Evolutionary conservation across 1,139 yeast genomes (phyloP).

Genomic region (Diutina ranongensis): DNA sequence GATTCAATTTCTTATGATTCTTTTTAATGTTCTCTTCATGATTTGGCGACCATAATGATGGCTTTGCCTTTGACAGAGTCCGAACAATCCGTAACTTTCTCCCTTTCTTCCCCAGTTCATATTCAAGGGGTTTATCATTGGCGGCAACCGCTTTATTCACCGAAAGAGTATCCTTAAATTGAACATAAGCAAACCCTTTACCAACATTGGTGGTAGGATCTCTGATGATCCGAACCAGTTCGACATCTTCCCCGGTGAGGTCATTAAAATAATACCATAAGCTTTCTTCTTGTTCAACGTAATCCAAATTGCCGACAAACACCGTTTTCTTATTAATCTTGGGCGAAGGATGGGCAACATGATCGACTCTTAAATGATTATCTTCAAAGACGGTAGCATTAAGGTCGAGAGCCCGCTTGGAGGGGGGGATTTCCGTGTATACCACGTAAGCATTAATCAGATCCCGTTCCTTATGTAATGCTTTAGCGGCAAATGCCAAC

Average conservation of each 20-base stretch:
- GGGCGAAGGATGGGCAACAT: constrained; percentile 79
- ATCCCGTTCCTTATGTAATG: constrained; percentile 66
- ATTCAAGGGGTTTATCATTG: constrained; percentile 53
- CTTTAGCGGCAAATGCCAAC: constrained; percentile 77
- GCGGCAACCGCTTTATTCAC: constrained; percentile 76
- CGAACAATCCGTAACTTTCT: constrained; percentile 73
- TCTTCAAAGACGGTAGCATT: constrained; percentile 62
- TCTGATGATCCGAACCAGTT: constrained; percentile 81
- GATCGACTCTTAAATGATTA: constrained; percentile 82
- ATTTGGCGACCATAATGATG: constrained; percentile 34
- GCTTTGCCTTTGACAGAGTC: constrained; percentile 49
- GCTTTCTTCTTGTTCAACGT: constrained; percentile 83
- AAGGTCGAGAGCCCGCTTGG: constrained; percentile 42
- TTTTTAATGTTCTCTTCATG: constrained; percentile 28
- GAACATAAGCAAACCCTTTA: constrained; percentile 95
- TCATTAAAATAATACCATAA: constrained; percentile 72
- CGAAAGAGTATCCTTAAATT: constrained; percentile 69
- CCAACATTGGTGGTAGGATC: constrained; percentile 92
- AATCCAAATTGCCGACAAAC: constrained; percentile 90
- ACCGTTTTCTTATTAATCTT: constrained; percentile 78
- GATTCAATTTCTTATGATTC: constrained; percentile 13
- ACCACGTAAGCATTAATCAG: constrained; percentile 86
- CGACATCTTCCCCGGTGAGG: constrained; percentile 56
- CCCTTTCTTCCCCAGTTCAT: constrained; percentile 18
- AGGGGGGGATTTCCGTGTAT: constrained; percentile 39